phyloP scores from a whole-genome alignment of 345 rosid genomes.

The Isatis tinctoria region DNA sequence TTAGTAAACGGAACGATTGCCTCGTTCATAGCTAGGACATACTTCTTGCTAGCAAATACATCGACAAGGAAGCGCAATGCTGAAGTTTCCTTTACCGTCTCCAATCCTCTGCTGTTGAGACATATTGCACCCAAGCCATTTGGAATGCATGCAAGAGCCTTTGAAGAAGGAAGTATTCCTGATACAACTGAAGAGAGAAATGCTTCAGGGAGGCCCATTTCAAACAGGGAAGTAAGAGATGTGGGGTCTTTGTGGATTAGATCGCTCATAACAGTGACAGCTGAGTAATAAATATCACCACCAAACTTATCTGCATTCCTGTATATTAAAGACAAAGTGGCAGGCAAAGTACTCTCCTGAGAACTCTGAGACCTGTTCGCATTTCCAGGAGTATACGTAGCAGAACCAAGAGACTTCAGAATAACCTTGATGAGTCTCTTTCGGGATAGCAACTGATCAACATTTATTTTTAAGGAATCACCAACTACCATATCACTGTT shows the following conservation, averaged over 20 bases:
- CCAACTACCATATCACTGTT: constrained; percentile 52
- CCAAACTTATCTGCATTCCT: constrained; percentile 78
- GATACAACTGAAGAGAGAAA: constrained; percentile 82
- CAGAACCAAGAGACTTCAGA: constrained; percentile 93
- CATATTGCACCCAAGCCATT: constrained; percentile 94
- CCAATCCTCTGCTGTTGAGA: constrained; percentile 87
- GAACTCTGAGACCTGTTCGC: constrained; percentile 59
- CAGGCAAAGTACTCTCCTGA: constrained; percentile 71
- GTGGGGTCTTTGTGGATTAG: constrained; percentile 96
- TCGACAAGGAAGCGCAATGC: constrained; percentile 81
- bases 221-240: constrained; percentile 68
- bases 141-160: constrained; percentile 92
- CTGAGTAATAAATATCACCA: constrained; percentile 88
- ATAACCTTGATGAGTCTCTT: constrained; percentile 94
- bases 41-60: constrained; percentile 79
- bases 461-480: constrained; percentile 56
- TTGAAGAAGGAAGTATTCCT: constrained; percentile 87
- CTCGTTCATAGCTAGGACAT: constrained; percentile 86
- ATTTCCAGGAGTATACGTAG: constrained; percentile 77
- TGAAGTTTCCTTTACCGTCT: constrained; percentile 79
- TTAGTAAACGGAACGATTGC: constrained; percentile 91
- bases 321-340: constrained; percentile 70
- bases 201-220: constrained; percentile 87
- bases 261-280: constrained; percentile 98
- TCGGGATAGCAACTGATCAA: constrained; percentile 56